Conservation (phyloP, 192 early-diverging fungal species). For the Rhizophagus clarus region DNA sequence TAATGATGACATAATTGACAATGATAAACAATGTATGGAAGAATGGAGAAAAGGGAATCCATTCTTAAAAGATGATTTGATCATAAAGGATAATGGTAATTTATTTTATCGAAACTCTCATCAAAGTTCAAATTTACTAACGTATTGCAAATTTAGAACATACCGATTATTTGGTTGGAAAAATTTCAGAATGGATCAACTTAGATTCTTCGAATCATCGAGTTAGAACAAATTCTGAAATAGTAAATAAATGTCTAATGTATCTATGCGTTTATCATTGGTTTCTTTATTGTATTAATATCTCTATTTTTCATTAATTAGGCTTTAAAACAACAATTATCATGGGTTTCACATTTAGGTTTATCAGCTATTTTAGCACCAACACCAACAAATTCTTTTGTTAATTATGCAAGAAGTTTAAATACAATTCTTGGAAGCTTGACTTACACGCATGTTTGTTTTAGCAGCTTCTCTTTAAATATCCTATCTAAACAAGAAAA, state of each 20-base stretch:
- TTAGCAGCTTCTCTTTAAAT: slow-evolving; percentile 38
- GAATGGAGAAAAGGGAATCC: slow-evolving; percentile 40
- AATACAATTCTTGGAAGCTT: slow-evolving; percentile 1
- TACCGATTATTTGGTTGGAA: slow-evolving; percentile 45
- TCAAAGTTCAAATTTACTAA: neutral
- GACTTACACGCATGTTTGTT: slow-evolving; percentile 8
- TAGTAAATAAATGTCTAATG: slow-evolving; percentile 33
- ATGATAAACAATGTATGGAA: slow-evolving; percentile 31
- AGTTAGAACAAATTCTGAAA: slow-evolving; percentile 59
- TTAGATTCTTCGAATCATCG: slow-evolving; percentile 52
- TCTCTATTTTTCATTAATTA: neutral
- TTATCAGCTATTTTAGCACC: slow-evolving; percentile 60
- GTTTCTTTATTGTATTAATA: neutral
- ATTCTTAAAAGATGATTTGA: slow-evolving; percentile 44
- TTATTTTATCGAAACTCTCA: neutral
- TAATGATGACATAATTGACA: neutral
- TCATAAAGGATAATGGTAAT: slow-evolving; percentile 40
- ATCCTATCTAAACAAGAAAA: neutral
- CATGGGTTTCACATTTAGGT: slow-evolving; percentile 74
- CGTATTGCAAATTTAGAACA: slow-evolving; percentile 33
- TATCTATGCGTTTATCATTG: neutral
- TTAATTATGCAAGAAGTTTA: slow-evolving; percentile 62
- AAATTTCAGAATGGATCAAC: slow-evolving; percentile 56
- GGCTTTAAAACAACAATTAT: slow-evolving; percentile 62
- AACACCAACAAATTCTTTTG: slow-evolving; percentile 36